Percentiles rank a stretch among this genome's conserved stretches.
Evolutionary conservation across 495 filamentous ascomycete genomes (phyloP).

Genomic region (Neurospora sp.): DNA sequence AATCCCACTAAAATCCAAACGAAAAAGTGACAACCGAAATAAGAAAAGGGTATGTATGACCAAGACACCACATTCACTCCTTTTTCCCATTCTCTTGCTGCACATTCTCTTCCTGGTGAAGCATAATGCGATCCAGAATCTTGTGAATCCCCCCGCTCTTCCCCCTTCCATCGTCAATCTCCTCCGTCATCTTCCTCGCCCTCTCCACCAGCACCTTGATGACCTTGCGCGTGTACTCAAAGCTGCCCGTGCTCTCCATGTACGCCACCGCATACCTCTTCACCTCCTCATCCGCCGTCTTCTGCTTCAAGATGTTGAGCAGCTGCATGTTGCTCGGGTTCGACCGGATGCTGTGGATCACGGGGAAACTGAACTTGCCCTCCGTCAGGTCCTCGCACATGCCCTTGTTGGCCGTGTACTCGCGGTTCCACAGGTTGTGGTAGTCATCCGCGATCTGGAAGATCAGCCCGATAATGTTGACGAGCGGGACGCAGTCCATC

Average conservation of each 20-base stretch:
- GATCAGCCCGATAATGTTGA: conserved; percentile 83
- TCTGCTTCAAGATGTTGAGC: conserved; percentile 86
- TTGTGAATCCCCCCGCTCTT: conserved; percentile 35
- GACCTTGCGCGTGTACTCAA: conserved; percentile 71
- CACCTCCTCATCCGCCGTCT: conserved; percentile 73
- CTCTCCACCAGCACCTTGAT: conserved; percentile 54
- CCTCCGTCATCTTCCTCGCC: conserved; percentile 56
- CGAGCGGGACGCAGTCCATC: conserved; percentile 71
- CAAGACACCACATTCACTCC: background rate
- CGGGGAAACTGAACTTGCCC: conserved; percentile 95
- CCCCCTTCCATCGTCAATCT: conserved; percentile 47
- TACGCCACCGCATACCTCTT: conserved; percentile 87
- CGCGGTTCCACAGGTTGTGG: conserved; percentile 63
- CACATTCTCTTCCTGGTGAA: background rate
- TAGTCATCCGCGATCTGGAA: conserved; percentile 98
- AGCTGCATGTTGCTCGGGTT: conserved; percentile 72
- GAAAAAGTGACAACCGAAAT: background rate
- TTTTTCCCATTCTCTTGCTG: background rate
- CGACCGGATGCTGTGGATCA: conserved; percentile 87
- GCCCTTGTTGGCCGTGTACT: conserved; percentile 84
- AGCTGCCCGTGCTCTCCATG: conserved; percentile 83
- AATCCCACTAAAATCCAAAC: background rate
- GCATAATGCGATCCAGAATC: conserved; percentile 37
- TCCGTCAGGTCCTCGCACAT: conserved; percentile 95
- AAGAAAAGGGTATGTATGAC: background rate